Evolutionary conservation across 2,329 filamentous ascomycete species (phyloP), one percentile per base, ranked within the genome.

Genomic region (Emmonsiellopsis sp.): DNA sequence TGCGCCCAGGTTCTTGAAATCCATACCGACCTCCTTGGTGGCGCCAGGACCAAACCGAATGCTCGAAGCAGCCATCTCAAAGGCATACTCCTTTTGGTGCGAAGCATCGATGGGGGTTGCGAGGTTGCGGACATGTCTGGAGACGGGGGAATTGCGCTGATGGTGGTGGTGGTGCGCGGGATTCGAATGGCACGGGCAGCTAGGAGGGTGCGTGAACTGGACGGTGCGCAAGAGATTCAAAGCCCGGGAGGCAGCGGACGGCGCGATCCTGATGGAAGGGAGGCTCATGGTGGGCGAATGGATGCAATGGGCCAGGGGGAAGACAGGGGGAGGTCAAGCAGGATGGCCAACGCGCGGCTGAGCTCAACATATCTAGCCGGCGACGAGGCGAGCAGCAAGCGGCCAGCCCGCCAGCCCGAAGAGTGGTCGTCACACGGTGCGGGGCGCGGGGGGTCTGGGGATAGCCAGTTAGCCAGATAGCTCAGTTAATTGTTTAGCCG

Each of bases 1-100:
- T 6, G 86, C 84, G 11, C 87, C 87, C 77, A 98, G 79, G 67
- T 98, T 97, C 72, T 84, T 86, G 61, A 97, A 85, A 71, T 98
- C 93, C 93, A 97, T 97, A 59, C 93, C 93, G 17, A 98, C 90
- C 71, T 98, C 93, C 70, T 89, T 88, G 27, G 93, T 98, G 53
- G 86, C 87, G 5, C 93, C 93, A 0, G 89, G 88, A 0, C 93
- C 93, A 63, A 97, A 98, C 10, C 93, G 84, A 64, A 98, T 96
- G 32, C 86, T 88, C 1, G 88, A 95, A 1, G 93, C 90, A 0
- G 93, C 93, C 92, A 98, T 95, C 70, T 98, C 93, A 67, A 98
- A 98, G 11, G 93, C 93, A 73, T 98, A 98, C 69, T 98, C 93
- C 68, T 94, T 95, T 64, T 90, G 81, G 58, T 83, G 80, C 2